Percentiles rank a stretch among this genome's conserved stretches.
Conservation (phyloP, 495 filamentous ascomycete genomes). For the Penicillium atrosanguineum region DNA sequence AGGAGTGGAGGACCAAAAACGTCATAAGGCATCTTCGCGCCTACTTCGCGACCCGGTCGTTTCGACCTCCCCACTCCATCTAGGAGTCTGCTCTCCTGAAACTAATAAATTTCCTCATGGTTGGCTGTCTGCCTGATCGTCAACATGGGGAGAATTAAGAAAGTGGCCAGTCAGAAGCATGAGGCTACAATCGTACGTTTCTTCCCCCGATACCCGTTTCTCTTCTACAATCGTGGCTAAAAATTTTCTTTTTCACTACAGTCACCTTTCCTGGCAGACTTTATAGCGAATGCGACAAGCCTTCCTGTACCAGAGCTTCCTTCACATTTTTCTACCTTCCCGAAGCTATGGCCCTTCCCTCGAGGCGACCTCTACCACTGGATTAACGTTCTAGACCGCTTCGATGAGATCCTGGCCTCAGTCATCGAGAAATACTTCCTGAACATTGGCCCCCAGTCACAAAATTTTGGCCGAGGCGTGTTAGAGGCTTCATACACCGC, state of each 20-base stretch:
- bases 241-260: slow-evolving; percentile 41
- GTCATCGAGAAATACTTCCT: slow-evolving; percentile 81
- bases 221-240: slow-evolving; percentile 19
- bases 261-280: slow-evolving; percentile 84
- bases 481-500: slow-evolving; percentile 53
- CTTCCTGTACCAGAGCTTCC: slow-evolving; percentile 74
- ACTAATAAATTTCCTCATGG: slow-evolving; percentile 43
- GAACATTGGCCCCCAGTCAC: slow-evolving; percentile 73
- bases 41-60: slow-evolving; percentile 36
- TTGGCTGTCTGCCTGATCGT: slow-evolving; percentile 34
- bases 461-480: slow-evolving; percentile 64
- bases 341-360: slow-evolving; percentile 90
- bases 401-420: slow-evolving; percentile 81
- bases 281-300: slow-evolving; percentile 65
- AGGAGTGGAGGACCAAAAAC: slow-evolving; percentile 38
- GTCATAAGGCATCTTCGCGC: slow-evolving; percentile 44
- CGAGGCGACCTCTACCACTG: slow-evolving; percentile 97
- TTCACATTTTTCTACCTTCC: slow-evolving; percentile 72
- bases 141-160: slow-evolving; percentile 95
- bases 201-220: slow-evolving; percentile 5
- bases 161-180: slow-evolving; percentile 87
- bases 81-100: slow-evolving; percentile 35
- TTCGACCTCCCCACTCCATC: slow-evolving; percentile 29
- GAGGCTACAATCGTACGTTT: slow-evolving; percentile 84
- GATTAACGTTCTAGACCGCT: slow-evolving; percentile 92